Conservation (phyloP, 495 filamentous ascomycete species). For the Usnea hakonensis region DNA sequence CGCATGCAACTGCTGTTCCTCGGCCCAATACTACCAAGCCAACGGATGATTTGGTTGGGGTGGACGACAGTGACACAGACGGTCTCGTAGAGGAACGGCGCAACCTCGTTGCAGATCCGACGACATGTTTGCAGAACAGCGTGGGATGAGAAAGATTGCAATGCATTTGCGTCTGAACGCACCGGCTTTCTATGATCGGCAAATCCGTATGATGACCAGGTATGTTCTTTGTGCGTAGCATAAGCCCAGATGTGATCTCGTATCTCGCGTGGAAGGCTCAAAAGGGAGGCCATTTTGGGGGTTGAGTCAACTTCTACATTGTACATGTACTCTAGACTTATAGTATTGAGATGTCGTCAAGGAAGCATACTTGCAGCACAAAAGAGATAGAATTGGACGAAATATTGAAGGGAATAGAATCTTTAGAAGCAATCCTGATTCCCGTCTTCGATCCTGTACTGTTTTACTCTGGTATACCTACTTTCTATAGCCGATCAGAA, state of each 20-base stretch:
- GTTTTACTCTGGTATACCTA: too few species aligned
- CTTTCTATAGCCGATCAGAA: too few species aligned
- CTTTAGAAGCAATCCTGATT: too few species aligned
- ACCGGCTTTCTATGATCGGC: not conserved
- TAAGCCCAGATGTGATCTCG: conserved; percentile 20
- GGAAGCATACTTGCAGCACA: too few species aligned
- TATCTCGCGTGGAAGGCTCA: conserved; percentile 17
- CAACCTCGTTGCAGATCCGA: conserved; percentile 10
- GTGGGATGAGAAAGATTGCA: not conserved
- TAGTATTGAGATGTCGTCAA: too few species aligned
- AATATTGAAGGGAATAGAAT: too few species aligned
- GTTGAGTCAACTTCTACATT: too few species aligned
- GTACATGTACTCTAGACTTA: too few species aligned
- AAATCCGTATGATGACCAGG: conserved; percentile 6
- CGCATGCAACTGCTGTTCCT: conserved; percentile 15
- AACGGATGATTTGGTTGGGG: conserved; percentile 15
- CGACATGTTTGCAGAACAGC: conserved; percentile 6
- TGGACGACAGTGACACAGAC: conserved; percentile 12
- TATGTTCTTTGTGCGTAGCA: not conserved
- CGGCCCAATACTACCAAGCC: conserved; percentile 18
- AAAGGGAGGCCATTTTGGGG: conserved; percentile 8
- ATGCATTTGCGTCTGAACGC: not conserved
- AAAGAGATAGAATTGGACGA: too few species aligned
- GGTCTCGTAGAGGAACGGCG: conserved; percentile 12
- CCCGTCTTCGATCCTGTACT: too few species aligned